Percentiles rank a stretch among this genome's conserved stretches.
Evolutionary conservation across 2,329 filamentous ascomycete genomes (phyloP).

Genomic region (Fusarium sambucinum): DNA sequence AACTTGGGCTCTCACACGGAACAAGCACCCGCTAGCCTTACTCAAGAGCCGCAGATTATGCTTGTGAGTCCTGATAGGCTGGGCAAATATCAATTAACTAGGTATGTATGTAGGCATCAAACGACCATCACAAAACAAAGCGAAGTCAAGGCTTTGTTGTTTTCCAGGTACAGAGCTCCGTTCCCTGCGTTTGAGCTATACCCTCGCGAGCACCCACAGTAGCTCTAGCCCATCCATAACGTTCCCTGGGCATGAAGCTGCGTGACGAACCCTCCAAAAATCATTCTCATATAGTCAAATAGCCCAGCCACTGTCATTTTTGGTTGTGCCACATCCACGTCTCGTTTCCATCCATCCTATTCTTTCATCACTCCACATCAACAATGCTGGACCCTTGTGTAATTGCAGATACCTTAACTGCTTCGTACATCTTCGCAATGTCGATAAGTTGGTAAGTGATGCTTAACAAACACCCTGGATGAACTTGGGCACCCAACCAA

Average conservation of each 20-base stretch:
- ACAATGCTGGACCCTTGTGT: neutral
- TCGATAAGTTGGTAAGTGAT: slow-evolving; percentile 4
- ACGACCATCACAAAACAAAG: slow-evolving; percentile 28
- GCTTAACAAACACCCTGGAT: slow-evolving; percentile 28
- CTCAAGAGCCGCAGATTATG: slow-evolving; percentile 51
- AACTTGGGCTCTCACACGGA: slow-evolving; percentile 45
- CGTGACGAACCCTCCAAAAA: neutral
- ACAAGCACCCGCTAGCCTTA: slow-evolving; percentile 51
- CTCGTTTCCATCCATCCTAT: neutral
- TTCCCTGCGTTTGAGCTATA: slow-evolving; percentile 1
- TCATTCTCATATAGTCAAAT: neutral
- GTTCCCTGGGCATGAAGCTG: slow-evolving; percentile 12
- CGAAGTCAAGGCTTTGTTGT: slow-evolving; percentile 26
- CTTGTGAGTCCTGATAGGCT: slow-evolving; percentile 50
- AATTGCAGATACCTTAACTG: neutral
- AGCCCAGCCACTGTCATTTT: slow-evolving; percentile 4
- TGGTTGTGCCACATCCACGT: neutral
- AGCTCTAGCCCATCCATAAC: slow-evolving; percentile 6
- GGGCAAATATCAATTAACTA: slow-evolving; percentile 45
- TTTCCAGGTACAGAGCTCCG: neutral
- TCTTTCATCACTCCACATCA: neutral
- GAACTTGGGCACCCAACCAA: slow-evolving; percentile 19
- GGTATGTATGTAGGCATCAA: slow-evolving; percentile 16
- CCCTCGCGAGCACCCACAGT: slow-evolving; percentile 2
- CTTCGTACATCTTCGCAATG: neutral